Conservation (phyloP, 495 filamentous ascomycete species). For the Paragyromitra xinjiangensis region DNA sequence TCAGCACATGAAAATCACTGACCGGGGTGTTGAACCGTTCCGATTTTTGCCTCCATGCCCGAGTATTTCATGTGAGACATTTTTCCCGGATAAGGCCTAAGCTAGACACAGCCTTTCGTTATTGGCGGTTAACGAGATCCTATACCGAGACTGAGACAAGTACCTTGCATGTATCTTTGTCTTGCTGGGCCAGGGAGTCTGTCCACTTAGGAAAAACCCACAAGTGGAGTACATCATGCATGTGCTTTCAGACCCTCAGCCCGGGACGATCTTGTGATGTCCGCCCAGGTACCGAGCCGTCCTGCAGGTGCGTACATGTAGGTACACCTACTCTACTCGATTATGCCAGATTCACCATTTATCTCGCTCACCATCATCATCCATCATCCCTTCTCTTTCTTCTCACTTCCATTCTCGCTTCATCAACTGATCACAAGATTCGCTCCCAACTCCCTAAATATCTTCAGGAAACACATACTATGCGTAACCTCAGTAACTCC, state of each 20-base stretch:
- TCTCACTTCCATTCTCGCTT: neutral
- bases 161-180: no score
- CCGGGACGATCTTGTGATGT: neutral
- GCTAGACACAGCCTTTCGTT: no score
- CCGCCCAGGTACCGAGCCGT: neutral
- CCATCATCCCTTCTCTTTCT: neutral
- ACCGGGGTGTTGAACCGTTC: no score
- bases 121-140: no score
- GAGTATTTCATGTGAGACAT: no score
- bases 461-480: conserved; percentile 9
- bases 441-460: neutral
- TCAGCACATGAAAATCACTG: no score
- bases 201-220: no score
- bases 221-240: neutral
- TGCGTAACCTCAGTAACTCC: conserved; percentile 46
- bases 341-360: neutral
- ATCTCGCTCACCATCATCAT: conserved; percentile 3
- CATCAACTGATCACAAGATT: neutral
- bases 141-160: no score
- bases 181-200: no score
- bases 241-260: neutral
- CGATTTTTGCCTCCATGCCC: no score
- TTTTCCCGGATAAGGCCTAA: no score
- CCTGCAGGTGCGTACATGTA: conserved; percentile 4
- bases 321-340: neutral